phyloP scores from a whole-genome alignment of 2,329 filamentous ascomycete species.

The Ophiostoma himal-ulmi region DNA sequence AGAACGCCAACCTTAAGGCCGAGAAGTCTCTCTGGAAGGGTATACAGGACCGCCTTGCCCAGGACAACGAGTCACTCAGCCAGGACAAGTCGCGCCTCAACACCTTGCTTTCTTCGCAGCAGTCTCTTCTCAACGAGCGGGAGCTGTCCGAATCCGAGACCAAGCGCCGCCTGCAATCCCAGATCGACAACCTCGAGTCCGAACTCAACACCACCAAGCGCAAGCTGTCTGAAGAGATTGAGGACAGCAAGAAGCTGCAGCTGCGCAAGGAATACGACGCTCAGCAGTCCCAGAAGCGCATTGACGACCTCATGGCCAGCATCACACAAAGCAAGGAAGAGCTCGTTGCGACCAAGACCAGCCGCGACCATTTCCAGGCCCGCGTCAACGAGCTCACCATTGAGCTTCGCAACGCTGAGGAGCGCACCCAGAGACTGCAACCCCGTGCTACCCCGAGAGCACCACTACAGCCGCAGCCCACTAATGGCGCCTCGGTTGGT shows the following conservation, averaged over 20 bases:
- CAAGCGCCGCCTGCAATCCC: conserved; percentile 70
- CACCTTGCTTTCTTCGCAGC: conserved; percentile 73
- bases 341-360: conserved; percentile 77
- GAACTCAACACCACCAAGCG: conserved; percentile 75
- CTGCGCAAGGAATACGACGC: conserved; percentile 86
- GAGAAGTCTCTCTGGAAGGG: conserved; percentile 94
- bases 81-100: conserved; percentile 83
- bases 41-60: conserved; percentile 79
- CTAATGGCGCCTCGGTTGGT: conserved; percentile 33
- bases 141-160: conserved; percentile 77
- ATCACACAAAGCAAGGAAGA: conserved; percentile 80
- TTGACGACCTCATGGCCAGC: conserved; percentile 81
- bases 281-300: conserved; percentile 80
- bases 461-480: conserved; percentile 37
- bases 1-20: conserved; percentile 86
- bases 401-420: conserved; percentile 82
- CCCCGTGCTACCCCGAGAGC: conserved; percentile 65
- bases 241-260: conserved; percentile 76
- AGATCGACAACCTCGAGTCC: conserved; percentile 70
- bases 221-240: conserved; percentile 74
- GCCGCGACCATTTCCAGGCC: conserved; percentile 79
- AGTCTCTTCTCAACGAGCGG: conserved; percentile 86
- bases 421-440: conserved; percentile 74
- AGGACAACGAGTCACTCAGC: conserved; percentile 78
- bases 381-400: conserved; percentile 84